A percentile compares a stretch with the other conserved stretches of the same genome.
Evolutionary conservation across 805 yeast genomes (phyloP).

Genomic region (Saccharomycopsis vini): DNA sequence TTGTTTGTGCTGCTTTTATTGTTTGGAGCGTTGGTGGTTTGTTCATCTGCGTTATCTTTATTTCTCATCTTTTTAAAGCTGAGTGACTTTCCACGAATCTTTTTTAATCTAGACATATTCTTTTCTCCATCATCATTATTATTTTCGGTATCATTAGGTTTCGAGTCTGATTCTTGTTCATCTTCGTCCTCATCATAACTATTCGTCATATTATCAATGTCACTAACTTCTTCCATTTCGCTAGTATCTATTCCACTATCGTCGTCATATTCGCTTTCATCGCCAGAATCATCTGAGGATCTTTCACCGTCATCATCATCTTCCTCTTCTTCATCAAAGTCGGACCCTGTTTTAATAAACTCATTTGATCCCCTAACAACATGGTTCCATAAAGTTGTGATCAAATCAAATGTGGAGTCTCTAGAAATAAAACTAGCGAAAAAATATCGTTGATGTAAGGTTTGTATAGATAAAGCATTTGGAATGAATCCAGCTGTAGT

Average conservation of each 20-base stretch:
- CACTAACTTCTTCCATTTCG: slow-evolving; percentile 9
- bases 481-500: slow-evolving; percentile 62
- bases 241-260: slow-evolving; percentile 2
- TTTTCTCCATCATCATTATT: not conserved
- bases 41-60: not conserved
- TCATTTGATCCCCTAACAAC: slow-evolving; percentile 22
- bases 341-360: slow-evolving; percentile 16
- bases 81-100: not conserved
- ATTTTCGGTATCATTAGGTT: not conserved
- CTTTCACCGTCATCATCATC: not conserved
- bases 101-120: not conserved
- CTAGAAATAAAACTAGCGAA: slow-evolving; percentile 61
- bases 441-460: slow-evolving; percentile 50
- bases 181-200: slow-evolving; percentile 7
- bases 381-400: slow-evolving; percentile 56
- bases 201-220: slow-evolving; percentile 14
- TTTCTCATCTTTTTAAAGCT: not conserved
- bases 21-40: no score
- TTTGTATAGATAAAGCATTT: slow-evolving; percentile 55
- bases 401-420: slow-evolving; percentile 41
- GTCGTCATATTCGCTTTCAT: not conserved
- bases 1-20: no score
- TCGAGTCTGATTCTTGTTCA: not conserved
- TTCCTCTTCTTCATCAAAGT: not conserved
- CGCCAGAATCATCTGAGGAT: not conserved